Evolutionary conservation across 305 asterid species (phyloP).

Genomic region (Andrographis paniculata): DNA sequence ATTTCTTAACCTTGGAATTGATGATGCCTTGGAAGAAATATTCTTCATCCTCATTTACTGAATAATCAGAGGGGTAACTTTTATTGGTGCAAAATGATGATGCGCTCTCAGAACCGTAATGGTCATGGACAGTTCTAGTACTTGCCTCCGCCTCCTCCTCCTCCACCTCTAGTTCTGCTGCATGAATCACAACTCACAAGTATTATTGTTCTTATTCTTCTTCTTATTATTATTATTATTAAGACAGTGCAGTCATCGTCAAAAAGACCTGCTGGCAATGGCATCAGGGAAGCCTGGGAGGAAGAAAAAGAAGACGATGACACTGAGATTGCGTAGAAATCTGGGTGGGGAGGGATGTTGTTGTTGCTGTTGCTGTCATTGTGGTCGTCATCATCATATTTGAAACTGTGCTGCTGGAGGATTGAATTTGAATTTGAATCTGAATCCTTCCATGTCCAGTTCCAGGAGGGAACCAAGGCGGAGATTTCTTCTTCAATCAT

Average conservation of each 20-base stretch:
- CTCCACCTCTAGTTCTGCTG: slow-evolving; percentile 31
- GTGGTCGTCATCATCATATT: slow-evolving; percentile 29
- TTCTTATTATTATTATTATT: slow-evolving; percentile 25
- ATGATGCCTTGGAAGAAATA: slow-evolving; percentile 2
- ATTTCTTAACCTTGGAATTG: slow-evolving; percentile 21
- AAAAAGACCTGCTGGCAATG: too few relatives aligned
- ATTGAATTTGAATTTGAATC: slow-evolving; percentile 14
- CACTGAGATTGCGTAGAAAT: too few relatives aligned
- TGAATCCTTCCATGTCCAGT: too few relatives aligned
- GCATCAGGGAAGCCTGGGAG: slow-evolving; percentile 51
- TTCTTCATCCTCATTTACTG: slow-evolving; percentile 22
- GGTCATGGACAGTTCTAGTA: too few relatives aligned
- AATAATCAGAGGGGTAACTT: slow-evolving; percentile 23
- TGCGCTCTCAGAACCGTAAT: slow-evolving; percentile 47
- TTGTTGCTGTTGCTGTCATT: slow-evolving; percentile 36
- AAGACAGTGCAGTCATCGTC: slow-evolving; percentile 37
- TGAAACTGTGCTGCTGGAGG: slow-evolving; percentile 39
- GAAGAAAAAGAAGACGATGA: slow-evolving; percentile 47
- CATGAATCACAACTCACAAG: background rate
- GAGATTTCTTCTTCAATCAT: slow-evolving; percentile 62
- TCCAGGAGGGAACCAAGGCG: slow-evolving; percentile 51
- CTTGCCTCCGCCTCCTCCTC: too few relatives aligned
- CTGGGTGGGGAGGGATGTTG: slow-evolving; percentile 39
- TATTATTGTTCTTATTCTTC: background rate
- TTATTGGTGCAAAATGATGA: slow-evolving; percentile 41